These are phyloP conservation scores for Durotheca rogersii DNA, from an alignment of 495 filamentous ascomycete species.

Conservation along the genomic window DNA sequence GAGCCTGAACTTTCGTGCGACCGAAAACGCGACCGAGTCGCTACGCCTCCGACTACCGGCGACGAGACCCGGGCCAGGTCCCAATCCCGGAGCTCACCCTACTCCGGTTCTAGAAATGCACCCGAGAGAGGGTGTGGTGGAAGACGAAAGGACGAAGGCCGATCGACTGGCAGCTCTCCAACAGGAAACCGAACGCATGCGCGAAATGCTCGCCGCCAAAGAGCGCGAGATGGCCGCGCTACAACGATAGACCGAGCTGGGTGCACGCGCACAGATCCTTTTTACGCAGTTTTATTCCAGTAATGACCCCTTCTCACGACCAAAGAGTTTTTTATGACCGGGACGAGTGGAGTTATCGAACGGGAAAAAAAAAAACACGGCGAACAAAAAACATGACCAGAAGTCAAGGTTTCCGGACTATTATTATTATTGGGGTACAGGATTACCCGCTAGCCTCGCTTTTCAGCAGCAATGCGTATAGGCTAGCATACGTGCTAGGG, in stretches of 20 bases:
- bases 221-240: constrained; percentile 77
- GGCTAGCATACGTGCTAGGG: constrained; percentile 29
- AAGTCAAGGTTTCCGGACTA: constrained; percentile 7
- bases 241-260: constrained; percentile 42
- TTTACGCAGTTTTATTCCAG: too few species aligned
- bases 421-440: constrained; percentile 9
- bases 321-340: constrained; percentile 21
- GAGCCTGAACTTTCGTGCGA: constrained; percentile 18
- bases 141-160: constrained; percentile 56
- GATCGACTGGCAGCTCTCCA: constrained; percentile 67
- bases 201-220: constrained; percentile 70
- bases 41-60: constrained; percentile 41
- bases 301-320: constrained; percentile 7
- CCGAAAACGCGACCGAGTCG: constrained; percentile 29
- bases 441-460: constrained; percentile 6
- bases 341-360: constrained; percentile 9
- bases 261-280: too few species aligned
- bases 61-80: constrained; percentile 34
- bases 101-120: constrained; percentile 33
- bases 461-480: constrained; percentile 24
- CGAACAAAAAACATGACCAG: constrained; percentile 6
- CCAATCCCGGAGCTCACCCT: constrained; percentile 40
- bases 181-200: constrained; percentile 74
- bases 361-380: constrained; percentile 12
- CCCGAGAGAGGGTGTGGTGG: constrained; percentile 45